Base-by-base conservation (phyloP, 345 rosid species). In the Psidium guajava region DNA sequence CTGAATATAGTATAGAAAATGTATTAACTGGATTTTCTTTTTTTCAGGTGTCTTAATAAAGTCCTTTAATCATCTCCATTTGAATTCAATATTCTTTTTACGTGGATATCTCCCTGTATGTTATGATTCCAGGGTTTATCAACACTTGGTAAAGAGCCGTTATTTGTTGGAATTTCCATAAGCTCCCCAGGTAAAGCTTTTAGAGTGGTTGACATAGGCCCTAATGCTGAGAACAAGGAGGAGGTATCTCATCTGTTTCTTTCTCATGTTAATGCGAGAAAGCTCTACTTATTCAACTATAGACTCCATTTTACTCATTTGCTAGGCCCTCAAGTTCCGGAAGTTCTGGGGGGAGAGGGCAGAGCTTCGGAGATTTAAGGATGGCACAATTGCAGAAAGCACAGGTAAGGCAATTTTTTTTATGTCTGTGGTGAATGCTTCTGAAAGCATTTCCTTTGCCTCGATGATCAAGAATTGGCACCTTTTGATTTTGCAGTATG, bases 301-400 rank as follows among this genome's bases (percentile, higher is more conserved):
- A 47, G 21, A 81, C 84, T 86, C 27, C 73, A 36, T 55, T 82
- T 84, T 56, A 50, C 42, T 36, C 36, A 81, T 22, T 85, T 85
- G 47, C 61, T 86, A 97, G 98, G 95, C 96, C 85, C 91, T 91
- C 81, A 90, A 83, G 84, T 97, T 92, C 92, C 91, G 94, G 51
- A 93, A 91, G 83, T 97, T 97, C 87, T 95, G 97, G 99, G 99
- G 98, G 50, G 94, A 92, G 82, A 97, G 92, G 89, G 94, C 99
- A 61, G 99, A 97, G 87, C 95, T 95, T 82, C 91, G 98, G 82
- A 93, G 97, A 92, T 95, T 95, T 89, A 94, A 93, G 89, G 98
- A 97, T 94, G 98, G 99, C 53, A 93, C 86, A 90, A 97, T 95
- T 88, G 95, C 98, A 12, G 98, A 97, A 94, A 95, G 99, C 91